Evolutionary conservation across 2,329 filamentous ascomycete genomes (phyloP), one percentile per base, ranked within the genome.

Genomic region (Aureobasidium sp.): DNA sequence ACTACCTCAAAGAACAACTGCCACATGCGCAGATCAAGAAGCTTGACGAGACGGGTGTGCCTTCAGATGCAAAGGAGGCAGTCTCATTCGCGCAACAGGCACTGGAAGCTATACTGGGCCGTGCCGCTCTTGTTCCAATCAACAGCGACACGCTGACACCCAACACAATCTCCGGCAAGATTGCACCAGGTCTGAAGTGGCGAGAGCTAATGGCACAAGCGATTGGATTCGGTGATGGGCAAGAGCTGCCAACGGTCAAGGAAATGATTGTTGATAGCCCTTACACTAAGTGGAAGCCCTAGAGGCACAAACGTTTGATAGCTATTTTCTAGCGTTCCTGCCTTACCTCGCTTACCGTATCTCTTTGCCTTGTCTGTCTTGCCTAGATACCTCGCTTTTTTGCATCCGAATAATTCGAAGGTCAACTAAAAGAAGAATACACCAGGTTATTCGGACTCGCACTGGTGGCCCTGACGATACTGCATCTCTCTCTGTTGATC

Each of bases 1-100:
- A 66, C 56, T 68, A 68, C 51, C 67, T 69, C 8, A 44, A 57
- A 24, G 20, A 65, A 26, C 13, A n/a, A 4, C 8, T n/a, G 15
- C 37, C 37, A 4, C 13, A 39, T n/a, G n/a, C 37, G 15, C 13
- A 52, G 63, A 46, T 65, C 55, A 64, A 56, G 13, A 51, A 61
- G 17, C 60, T 67, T 29, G 63, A 66, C 51, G 63, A 46, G 24
- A 61, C 61, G 15, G 63, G 65, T 20, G 56, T 67, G 10, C 66
- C 66, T 10, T 26, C 24, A 24, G 61, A 29, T 17, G 61, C 52
- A 2, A 63, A 63, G 24, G 61, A 63, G 27, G 61, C 61, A 7
- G 6, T 63, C 12, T 24, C 24, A 5, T 63, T 59, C 27, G 48
- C 59, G 5, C 20, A n/a, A 15, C 37, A 39, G 37, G 37, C 37